Base-by-base conservation (phyloP, 768 basidiomycete species). In the Mycena capillaripes region DNA sequence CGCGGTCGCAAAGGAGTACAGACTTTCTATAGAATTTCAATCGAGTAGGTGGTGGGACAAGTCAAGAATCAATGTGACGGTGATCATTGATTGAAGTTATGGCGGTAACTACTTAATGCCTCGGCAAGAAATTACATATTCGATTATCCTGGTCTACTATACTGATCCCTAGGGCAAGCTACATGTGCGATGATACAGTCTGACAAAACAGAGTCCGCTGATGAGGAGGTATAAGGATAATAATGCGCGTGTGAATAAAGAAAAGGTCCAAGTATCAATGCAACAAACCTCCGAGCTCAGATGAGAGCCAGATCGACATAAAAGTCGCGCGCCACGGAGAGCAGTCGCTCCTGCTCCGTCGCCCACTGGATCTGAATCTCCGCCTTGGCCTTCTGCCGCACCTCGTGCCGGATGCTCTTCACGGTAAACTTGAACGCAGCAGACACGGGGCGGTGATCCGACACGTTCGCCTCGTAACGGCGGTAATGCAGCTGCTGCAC, bases 361-460 rank as follows among this genome's bases (percentile, higher is more conserved):
- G 79, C 77, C 93, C 93, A 95, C 77, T 79, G 82, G 61, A 75
- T 83, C 80, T 89, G 85, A 53, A 95, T 85, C 73, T 89, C 85
- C 66, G 78, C 77, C 82, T 90, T 91, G 27, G 91, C 89, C 61
- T 81, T 81, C 72, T 83, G 86, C 78, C 94, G 86, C 72, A 85
- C 84, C 14, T 90, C 91, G 36, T 84, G 85, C 60, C 89, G 82
- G 53, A 98, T 88, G 44, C 82, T 87, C 84, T 97, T 97, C 44
- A 97, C 87, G 57, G 87, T 92, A 42, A 97, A 82, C 60, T 80
- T 82, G 80, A 97, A 96, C 6, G 86, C 93, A 7, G 94, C 92
- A 34, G 93, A 95, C 56, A 99, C 89, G 10, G 97, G 96, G 8
- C 95, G 88, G 81, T 98, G 97, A 82, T 98, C 97, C 11, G 94